These are phyloP conservation scores for Gymnopilus dilepis DNA, from an alignment of 768 basidiomycete genomes.

Conservation along the genomic window DNA sequence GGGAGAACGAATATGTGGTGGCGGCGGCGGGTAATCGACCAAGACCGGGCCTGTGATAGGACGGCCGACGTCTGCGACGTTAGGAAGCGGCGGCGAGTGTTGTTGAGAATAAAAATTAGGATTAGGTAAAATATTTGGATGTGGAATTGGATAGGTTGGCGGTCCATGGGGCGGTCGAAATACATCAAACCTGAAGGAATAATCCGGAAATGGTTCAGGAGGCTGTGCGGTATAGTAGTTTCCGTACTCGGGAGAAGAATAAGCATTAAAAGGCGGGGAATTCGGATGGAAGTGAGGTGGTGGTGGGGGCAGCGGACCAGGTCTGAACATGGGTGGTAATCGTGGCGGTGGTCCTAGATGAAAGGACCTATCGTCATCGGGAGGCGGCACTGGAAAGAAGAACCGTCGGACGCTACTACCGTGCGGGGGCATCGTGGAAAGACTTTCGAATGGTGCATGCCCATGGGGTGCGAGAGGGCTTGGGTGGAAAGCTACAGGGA, in stretches of 20 bases:
- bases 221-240: slow-evolving; percentile 61
- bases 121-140: neutral
- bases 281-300: slow-evolving; percentile 42
- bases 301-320: slow-evolving; percentile 25
- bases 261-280: slow-evolving; percentile 53
- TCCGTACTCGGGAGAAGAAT: slow-evolving; percentile 53
- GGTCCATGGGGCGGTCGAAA: neutral
- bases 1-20: neutral
- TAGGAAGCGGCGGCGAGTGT: neutral
- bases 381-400: slow-evolving; percentile 28
- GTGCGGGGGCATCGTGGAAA: neutral
- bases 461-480: neutral
- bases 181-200: slow-evolving; percentile 56
- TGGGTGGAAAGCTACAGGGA: slow-evolving; percentile 8
- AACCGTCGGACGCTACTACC: neutral
- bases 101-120: neutral
- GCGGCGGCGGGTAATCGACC: neutral
- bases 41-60: neutral
- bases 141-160: slow-evolving; percentile 8
- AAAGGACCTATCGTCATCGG: slow-evolving; percentile 26
- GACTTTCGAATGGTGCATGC: neutral
- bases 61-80: neutral
- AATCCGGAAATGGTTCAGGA: slow-evolving; percentile 59
- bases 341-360: slow-evolving; percentile 15
- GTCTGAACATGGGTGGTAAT: slow-evolving; percentile 11